Base-by-base conservation (phyloP, 805 yeast species). In the Starmerella bombi region DNA sequence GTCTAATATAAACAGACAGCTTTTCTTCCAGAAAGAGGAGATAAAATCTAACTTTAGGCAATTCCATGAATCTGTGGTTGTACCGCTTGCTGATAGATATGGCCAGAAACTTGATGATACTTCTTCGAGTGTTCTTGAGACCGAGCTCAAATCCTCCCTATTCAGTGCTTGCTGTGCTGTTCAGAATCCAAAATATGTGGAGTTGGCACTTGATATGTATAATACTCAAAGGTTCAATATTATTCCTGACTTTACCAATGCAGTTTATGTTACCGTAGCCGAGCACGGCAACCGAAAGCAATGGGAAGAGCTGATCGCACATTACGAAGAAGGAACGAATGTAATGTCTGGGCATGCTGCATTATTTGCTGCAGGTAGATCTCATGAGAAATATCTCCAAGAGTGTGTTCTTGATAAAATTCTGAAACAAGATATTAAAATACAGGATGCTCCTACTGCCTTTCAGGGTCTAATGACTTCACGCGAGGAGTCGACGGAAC, bases 391-490 rank as follows among this genome's bases (percentile, higher is more conserved):
- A 3, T 62, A 64, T 38, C 59, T 77, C 39, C 64, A 75, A 42
- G 62, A 72, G 52, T 71, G 71, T 63, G 72, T 80, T 5, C 61
- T 76, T 20, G 67, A 62, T 3, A 66, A 67, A 53, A 58, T 77
- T 48, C 69, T 77, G 46, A 74, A 77, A 45, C 77, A 78, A 27
- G 65, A 67, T 34, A 65, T 80, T 43, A 71, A 74, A 50, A 41
- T 61, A 4, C 91, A 81, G 65, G 93, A 81, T 57, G 70, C 79
- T 40, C 75, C 75, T 61, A 69, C 75, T 50, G 93, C 94, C 50
- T 68, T 86, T 74, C 72, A 65, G 46, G 86, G 91, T 33, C 63
- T 83, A 65, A 66, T 79, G 53, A 55, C 71, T 12, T 75, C 75
- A 53, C 67, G 63, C 40, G 66, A 64, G 34, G 37, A 32, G 12